Conservation (phyloP, 140 eudicot species). For the Anethum foeniculum region DNA sequence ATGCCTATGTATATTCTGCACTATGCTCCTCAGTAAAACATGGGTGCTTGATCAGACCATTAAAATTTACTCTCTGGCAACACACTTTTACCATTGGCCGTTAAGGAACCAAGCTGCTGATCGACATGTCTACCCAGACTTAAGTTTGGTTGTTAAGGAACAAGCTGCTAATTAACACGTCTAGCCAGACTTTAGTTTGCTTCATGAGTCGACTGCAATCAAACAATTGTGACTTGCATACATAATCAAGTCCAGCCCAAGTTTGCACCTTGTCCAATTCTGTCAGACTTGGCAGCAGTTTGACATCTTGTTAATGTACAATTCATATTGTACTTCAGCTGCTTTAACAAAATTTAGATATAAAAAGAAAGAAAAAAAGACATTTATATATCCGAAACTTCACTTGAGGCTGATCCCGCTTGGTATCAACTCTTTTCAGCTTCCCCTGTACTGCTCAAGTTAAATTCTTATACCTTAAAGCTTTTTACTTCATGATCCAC, state of each 20-base stretch:
- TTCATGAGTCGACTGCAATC: neutral
- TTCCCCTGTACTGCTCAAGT: neutral
- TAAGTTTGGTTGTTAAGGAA: neutral
- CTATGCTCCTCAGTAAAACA: neutral
- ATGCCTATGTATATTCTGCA: neutral
- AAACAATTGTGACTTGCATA: neutral
- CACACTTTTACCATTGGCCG: neutral
- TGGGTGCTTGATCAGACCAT: neutral
- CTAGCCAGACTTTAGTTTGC: neutral
- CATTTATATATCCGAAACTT: neutral
- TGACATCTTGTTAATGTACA: neutral
- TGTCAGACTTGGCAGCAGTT: neutral
- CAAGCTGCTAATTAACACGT: neutral
- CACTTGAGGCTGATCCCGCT: neutral
- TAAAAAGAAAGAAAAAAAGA: neutral
- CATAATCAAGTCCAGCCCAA: neutral
- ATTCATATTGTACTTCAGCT: neutral
- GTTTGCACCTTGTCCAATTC: neutral
- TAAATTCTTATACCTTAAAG: neutral
- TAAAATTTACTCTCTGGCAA: neutral
- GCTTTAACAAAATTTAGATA: neutral
- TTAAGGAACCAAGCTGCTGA: neutral
- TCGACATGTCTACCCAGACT: neutral
- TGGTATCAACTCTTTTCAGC: neutral
- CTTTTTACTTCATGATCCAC: neutral